A percentile compares a stretch with the other conserved stretches of the same genome.
Evolutionary conservation across 768 basidiomycete genomes (phyloP).

Genomic region (Imleria badia): DNA sequence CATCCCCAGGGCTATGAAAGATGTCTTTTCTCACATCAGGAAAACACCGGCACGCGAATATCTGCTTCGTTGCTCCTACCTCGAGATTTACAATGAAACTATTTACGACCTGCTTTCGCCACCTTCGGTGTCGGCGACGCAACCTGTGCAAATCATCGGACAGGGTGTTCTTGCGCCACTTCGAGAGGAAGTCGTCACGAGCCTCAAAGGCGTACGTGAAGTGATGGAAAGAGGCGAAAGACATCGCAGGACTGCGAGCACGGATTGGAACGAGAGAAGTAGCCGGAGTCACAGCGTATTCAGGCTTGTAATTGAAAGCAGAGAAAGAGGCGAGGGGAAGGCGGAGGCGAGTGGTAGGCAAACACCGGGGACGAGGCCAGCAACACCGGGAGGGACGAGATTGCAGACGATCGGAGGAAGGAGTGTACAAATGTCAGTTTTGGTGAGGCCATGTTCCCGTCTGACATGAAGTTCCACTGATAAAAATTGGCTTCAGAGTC

Average conservation of each 20-base stretch:
- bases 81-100: conserved; percentile 96
- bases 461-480: not conserved
- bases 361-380: conserved; percentile 53
- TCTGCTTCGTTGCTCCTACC: conserved; percentile 92
- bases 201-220: conserved; percentile 80
- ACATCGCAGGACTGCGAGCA: conserved; percentile 86
- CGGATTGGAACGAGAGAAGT: conserved; percentile 98
- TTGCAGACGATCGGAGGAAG: conserved; percentile 77
- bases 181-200: conserved; percentile 92
- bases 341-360: conserved; percentile 39
- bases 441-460: conserved; percentile 42
- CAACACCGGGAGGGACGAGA: conserved; percentile 58
- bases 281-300: conserved; percentile 95
- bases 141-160: conserved; percentile 75
- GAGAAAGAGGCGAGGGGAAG: conserved; percentile 61
- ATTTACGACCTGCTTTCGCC: conserved; percentile 86
- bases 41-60: conserved; percentile 81
- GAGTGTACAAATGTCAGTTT: conserved; percentile 74
- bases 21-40: conserved; percentile 84
- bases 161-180: conserved; percentile 71
- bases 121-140: conserved; percentile 47
- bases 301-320: conserved; percentile 86
- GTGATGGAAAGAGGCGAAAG: conserved; percentile 85
- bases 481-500: conserved; percentile 48
- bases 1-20: conserved; percentile 89